Base-by-base conservation (phyloP, 2,329 filamentous ascomycete genomes). In the Tetracladium maxilliforme region DNA sequence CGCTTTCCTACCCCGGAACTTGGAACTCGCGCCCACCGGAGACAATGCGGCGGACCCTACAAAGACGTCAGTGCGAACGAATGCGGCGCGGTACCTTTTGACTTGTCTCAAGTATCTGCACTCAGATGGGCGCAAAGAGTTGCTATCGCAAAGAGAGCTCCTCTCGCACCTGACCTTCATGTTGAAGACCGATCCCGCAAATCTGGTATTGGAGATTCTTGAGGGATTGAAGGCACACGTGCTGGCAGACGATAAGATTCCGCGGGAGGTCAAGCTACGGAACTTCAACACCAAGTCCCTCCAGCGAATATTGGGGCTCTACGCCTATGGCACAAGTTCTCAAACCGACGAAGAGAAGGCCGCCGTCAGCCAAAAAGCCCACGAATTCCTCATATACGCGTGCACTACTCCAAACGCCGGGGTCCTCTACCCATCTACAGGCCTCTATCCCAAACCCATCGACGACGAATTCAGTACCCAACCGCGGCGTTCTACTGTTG, bases 41-140 rank as follows among this genome's bases (percentile, higher is more conserved):
- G 62, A 71, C 16, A 58, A 57, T 2, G 52, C 64, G 3, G 77
- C 80, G 38, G 74, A 82, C 28, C 51, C 56, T 6, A 65, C 70
- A 32, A 77, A 72, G 39, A 79, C 84, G 3, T 86, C 84, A 6
- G 65, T 93, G 11, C 67, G 90, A 26, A 82, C 81, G 3, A 83
- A 86, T 42, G 79, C 86, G 7, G 64, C 92, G 27, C 70, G 77
- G 20, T 86, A 93, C 46, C 57, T 94, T 17, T 53, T 94, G 31
- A 71, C 76, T 14, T 74, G 82, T 33, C 56, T 98, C 33, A 81
- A 73, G 41, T 80, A 82, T 38, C 65, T 94, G 29, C 72, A 80
- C 33, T 59, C 73, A 5, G 70, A 78, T 32, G 74, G 76, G 10
- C 92, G 92, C 49, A 72, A 64, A 31, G 86, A 93, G 40, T 64